Evolutionary conservation across 2,329 filamentous ascomycete genomes (phyloP), one percentile per base, ranked within the genome.

Genomic region (Sporothrix mexicana): DNA sequence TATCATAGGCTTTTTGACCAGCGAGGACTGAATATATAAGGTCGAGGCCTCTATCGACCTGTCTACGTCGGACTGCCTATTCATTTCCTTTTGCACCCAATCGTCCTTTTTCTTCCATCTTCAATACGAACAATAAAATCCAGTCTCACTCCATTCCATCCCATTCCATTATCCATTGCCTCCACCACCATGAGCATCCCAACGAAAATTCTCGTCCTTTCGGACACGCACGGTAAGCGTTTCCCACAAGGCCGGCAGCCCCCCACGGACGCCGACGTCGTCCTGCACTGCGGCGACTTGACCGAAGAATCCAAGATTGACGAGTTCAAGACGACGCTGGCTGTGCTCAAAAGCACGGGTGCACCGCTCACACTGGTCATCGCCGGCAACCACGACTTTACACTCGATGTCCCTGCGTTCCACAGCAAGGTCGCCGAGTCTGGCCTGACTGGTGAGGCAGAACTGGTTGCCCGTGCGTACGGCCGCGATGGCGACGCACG

Each of bases 341-440:
- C 79, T n/a, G 77, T 84, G 51, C 79, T 89, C 4, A 77, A 81
- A 4, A 69, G 73, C 1, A 77, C 87, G n/a, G 75, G 81, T 6
- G 85, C 86, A 1, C 83, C 85, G 0, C 79, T 88, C 7, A 88
- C 88, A 74, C 80, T 89, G 3, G 82, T 84, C 59, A 88, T 89
- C 73, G 82, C 86, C 1, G 86, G 87, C 1, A 88, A 88, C 73
- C 87, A 89, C 75, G 86, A 89, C 75, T 81, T 83, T 64, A 83
- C 79, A 0, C 79, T 85, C 1, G 78, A 81, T 67, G n/a, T 53
- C 0, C 76, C 77, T 0, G 76, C 77, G 0, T 86, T 83, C 70
- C 74, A 78, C 43, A 45, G 74, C 10, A 77, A 78, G 23, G 71
- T 74, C 1, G 68, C 45, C 5, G 70, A 76, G 3, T 67, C 75